Percentiles rank a stretch among this genome's conserved stretches.
These are phyloP conservation scores for Cucumis sativus DNA, from an alignment of 306 rosid species.

Conservation along the genomic window DNA sequence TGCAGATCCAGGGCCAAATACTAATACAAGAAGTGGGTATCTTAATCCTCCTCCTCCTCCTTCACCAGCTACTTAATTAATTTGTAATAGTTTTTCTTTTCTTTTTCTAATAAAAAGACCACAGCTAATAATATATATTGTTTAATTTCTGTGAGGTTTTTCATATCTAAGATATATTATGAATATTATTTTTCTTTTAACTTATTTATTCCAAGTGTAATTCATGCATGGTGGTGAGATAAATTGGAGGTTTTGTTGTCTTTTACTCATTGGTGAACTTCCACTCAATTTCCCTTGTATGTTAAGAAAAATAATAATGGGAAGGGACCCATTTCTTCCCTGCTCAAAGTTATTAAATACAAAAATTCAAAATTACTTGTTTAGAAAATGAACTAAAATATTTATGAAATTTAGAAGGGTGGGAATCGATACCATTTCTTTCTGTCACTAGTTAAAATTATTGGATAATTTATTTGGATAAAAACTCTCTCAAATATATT, in stretches of 20 bases:
- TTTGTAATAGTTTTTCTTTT: neutral
- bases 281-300: too few relatives aligned
- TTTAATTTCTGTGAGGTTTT: neutral
- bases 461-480: too few relatives aligned
- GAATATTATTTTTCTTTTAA: too few relatives aligned
- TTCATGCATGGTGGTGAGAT: neutral
- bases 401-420: too few relatives aligned
- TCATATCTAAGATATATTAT: neutral
- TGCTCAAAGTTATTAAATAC: too few relatives aligned
- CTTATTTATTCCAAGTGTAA: neutral
- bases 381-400: too few relatives aligned
- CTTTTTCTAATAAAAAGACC: neutral
- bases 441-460: too few relatives aligned
- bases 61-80: neutral
- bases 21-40: slow-evolving; percentile 44
- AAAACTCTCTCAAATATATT: too few relatives aligned
- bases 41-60: slow-evolving; percentile 26
- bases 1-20: slow-evolving; percentile 59
- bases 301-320: too few relatives aligned
- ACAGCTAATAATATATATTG: neutral
- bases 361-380: too few relatives aligned
- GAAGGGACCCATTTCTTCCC: too few relatives aligned
- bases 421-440: too few relatives aligned
- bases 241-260: neutral
- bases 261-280: neutral